Evolutionary conservation across 2,329 filamentous ascomycete genomes (phyloP).

Genomic region (Penicillium capsulatum): DNA sequence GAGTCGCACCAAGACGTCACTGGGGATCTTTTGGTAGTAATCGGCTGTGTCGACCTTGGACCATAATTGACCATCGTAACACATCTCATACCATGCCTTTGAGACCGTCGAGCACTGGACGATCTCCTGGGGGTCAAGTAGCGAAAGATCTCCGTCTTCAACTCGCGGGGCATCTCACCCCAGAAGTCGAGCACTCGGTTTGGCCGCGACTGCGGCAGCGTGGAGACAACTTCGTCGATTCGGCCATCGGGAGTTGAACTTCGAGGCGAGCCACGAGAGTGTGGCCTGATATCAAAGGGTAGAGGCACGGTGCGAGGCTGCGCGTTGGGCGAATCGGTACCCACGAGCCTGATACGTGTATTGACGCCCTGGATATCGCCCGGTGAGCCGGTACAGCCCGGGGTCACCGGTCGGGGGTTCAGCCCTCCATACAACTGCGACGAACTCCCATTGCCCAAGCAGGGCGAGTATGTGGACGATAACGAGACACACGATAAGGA

Average conservation of each 20-base stretch:
- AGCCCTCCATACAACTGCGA: constrained; percentile 55
- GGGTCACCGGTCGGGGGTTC: constrained; percentile 54
- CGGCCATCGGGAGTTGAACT: constrained; percentile 9
- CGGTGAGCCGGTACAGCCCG: constrained; percentile 43
- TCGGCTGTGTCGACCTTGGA: constrained; percentile 74
- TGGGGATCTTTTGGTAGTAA: constrained; percentile 84
- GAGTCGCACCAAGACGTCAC: constrained; percentile 76
- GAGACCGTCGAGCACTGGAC: constrained; percentile 73
- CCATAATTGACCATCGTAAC: constrained; percentile 95
- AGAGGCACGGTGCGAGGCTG: constrained; percentile 55
- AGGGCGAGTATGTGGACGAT: constrained; percentile 50
- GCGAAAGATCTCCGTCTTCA: constrained; percentile 71
- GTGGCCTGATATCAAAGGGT: constrained; percentile 58
- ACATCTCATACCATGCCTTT: constrained; percentile 72
- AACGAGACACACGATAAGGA: constrained; percentile 64
- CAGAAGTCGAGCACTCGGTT: constrained; percentile 64
- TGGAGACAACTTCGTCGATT: constrained; percentile 18
- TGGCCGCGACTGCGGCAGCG: constrained; percentile 24
- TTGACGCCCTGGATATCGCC: constrained; percentile 50
- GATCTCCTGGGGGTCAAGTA: constrained; percentile 77
- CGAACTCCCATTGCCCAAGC: constrained; percentile 52
- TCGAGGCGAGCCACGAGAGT: constrained; percentile 39
- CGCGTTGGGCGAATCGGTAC: constrained; percentile 43
- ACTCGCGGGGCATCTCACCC: constrained; percentile 74
- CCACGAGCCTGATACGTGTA: constrained; percentile 54